These are phyloP conservation scores for Ustilago trichophora DNA, from an alignment of 1,284 basidiomycete species.

Conservation along the genomic window DNA sequence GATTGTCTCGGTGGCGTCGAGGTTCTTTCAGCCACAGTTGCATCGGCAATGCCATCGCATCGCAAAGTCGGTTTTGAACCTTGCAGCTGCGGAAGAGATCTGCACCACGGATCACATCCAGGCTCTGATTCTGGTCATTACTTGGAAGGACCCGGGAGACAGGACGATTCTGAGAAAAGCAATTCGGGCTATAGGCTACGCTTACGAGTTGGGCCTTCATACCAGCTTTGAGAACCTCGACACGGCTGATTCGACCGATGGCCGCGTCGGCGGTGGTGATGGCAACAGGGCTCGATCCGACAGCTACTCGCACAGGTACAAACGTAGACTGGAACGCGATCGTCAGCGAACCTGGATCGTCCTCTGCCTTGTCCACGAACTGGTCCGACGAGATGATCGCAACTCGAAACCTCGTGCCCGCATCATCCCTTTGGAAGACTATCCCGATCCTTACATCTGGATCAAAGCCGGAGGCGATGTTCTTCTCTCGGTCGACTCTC, in stretches of 20 bases:
- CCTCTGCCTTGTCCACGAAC: constrained; percentile 41
- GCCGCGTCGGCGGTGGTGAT: background rate
- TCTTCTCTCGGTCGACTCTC: constrained; percentile 31
- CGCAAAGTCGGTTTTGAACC: constrained; percentile 73
- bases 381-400: constrained; percentile 33
- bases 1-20: constrained; percentile 81
- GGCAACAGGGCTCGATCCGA: constrained; percentile 11
- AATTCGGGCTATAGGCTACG: constrained; percentile 63
- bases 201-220: constrained; percentile 65
- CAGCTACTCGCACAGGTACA: constrained; percentile 8
- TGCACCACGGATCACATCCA: constrained; percentile 83
- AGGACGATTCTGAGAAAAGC: constrained; percentile 65
- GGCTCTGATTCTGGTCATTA: constrained; percentile 82
- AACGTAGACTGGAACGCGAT: constrained; percentile 31
- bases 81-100: constrained; percentile 79
- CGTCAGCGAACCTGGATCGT: constrained; percentile 50
- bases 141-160: constrained; percentile 75
- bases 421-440: constrained; percentile 33
- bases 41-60: constrained; percentile 76
- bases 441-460: constrained; percentile 38
- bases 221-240: constrained; percentile 31
- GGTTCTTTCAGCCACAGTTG: constrained; percentile 79
- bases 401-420: constrained; percentile 19
- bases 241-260: background rate
- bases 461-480: constrained; percentile 36